Percentiles rank a stretch among this genome's conserved stretches.
phyloP scores from a whole-genome alignment of 345 rosid genomes.

The Mangifera indica region DNA sequence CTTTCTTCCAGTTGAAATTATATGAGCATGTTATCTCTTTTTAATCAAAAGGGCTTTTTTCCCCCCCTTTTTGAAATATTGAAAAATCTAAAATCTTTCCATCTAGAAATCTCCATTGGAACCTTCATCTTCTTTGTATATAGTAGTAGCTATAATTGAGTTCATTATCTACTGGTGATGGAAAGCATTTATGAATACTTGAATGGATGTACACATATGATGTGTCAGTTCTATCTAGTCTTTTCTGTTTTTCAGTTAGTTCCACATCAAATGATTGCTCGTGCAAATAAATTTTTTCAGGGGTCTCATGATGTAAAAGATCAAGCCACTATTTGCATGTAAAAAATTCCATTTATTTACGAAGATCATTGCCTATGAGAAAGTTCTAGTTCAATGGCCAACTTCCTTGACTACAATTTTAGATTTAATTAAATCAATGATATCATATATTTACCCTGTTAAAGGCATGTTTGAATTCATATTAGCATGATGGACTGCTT shows the following conservation, averaged over 20 bases:
- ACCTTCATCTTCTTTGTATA: background rate
- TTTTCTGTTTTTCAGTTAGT: background rate
- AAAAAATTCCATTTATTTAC: background rate
- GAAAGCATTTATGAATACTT: background rate
- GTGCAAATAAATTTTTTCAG: background rate
- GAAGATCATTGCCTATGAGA: background rate
- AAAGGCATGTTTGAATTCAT: slow-evolving; percentile 5
- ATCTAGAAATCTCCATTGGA: background rate
- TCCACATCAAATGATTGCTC: background rate
- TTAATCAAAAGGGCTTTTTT: background rate
- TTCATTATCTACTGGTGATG: background rate
- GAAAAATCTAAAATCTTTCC: background rate
- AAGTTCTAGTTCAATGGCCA: background rate
- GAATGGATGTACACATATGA: background rate
- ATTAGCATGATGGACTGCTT: background rate
- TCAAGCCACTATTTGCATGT: background rate
- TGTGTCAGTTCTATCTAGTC: background rate
- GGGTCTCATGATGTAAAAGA: background rate
- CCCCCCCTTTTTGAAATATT: background rate
- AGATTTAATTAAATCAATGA: background rate
- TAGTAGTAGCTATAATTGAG: background rate
- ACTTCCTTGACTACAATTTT: background rate
- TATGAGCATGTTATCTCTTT: background rate
- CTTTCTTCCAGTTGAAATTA: background rate
- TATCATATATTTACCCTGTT: background rate